Percentiles rank a stretch among this genome's conserved stretches.
These are phyloP conservation scores for Austropuccinia psidii DNA, from an alignment of 1,284 basidiomycete genomes.

Conservation along the genomic window DNA sequence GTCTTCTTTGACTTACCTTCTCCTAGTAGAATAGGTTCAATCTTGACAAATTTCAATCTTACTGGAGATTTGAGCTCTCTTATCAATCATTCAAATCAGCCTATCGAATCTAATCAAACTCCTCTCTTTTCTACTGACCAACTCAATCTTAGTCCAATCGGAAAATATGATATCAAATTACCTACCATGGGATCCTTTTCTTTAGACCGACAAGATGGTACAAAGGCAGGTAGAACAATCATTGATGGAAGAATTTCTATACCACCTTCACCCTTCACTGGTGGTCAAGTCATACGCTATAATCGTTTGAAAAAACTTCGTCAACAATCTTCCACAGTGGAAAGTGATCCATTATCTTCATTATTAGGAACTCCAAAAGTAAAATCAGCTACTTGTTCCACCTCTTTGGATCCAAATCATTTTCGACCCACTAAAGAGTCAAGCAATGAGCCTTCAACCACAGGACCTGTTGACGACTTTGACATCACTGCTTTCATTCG, in stretches of 20 bases:
- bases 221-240: conserved; percentile 16
- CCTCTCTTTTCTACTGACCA: not conserved
- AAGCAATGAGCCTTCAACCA: not conserved
- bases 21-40: conserved; percentile 3
- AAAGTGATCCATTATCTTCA: conserved; percentile 26
- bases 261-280: conserved; percentile 23
- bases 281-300: conserved; percentile 20
- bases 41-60: conserved; percentile 11
- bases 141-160: not conserved
- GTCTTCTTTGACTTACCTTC: conserved; percentile 20
- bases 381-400: too few species aligned
- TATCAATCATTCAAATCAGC: not conserved
- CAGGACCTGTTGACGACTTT: conserved; percentile 15
- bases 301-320: conserved; percentile 24
- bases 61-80: not conserved
- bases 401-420: too few species aligned
- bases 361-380: conserved; percentile 12
- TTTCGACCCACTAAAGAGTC: not conserved
- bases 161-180: not conserved
- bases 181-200: conserved; percentile 33
- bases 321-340: conserved; percentile 2
- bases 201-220: conserved; percentile 10
- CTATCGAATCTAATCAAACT: not conserved
- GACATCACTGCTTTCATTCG: conserved; percentile 31
- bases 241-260: conserved; percentile 10